These are phyloP conservation scores for Kappamyces sp. DNA, from an alignment of 192 early-diverging fungal genomes.

Conservation along the genomic window DNA sequence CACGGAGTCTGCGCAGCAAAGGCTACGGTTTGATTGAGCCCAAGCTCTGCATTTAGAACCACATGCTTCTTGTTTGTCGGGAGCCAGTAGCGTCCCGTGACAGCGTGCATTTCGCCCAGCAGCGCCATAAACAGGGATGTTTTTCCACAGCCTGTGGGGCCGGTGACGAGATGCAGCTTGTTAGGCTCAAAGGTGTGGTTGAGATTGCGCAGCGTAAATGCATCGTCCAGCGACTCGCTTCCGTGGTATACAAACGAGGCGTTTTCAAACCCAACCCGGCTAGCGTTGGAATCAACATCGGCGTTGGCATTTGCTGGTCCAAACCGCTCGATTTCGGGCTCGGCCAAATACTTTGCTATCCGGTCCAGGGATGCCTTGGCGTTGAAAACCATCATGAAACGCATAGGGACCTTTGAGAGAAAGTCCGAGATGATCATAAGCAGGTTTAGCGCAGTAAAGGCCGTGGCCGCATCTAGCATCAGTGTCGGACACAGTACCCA, in stretches of 20 bases:
- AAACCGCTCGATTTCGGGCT: slow-evolving; percentile 19
- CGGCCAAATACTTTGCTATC: slow-evolving; percentile 31
- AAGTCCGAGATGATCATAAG: slow-evolving; percentile 20
- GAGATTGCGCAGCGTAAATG: slow-evolving; percentile 58
- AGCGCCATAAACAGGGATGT: slow-evolving; percentile 26
- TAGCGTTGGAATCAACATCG: background rate
- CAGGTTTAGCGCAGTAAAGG: slow-evolving; percentile 34
- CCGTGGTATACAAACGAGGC: slow-evolving; percentile 5
- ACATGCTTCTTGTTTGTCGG: background rate
- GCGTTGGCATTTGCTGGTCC: background rate
- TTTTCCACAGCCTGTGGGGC: slow-evolving; percentile 35
- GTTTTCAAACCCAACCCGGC: slow-evolving; percentile 6
- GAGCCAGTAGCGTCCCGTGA: slow-evolving; percentile 20
- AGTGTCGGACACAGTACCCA: background rate
- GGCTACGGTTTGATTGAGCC: slow-evolving; percentile 45
- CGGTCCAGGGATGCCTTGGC: slow-evolving; percentile 44
- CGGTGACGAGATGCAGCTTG: slow-evolving; percentile 25
- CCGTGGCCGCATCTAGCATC: slow-evolving; percentile 24
- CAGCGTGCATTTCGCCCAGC: slow-evolving; percentile 52
- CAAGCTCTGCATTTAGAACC: background rate
- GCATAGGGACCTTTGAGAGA: slow-evolving; percentile 14
- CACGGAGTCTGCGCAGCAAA: slow-evolving; percentile 73
- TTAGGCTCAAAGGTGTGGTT: slow-evolving; percentile 27
- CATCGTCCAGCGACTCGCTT: background rate
- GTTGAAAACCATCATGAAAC: slow-evolving; percentile 33